Conservation (phyloP, 352 stramenopile species). For the Globisporangium splendens region DNA sequence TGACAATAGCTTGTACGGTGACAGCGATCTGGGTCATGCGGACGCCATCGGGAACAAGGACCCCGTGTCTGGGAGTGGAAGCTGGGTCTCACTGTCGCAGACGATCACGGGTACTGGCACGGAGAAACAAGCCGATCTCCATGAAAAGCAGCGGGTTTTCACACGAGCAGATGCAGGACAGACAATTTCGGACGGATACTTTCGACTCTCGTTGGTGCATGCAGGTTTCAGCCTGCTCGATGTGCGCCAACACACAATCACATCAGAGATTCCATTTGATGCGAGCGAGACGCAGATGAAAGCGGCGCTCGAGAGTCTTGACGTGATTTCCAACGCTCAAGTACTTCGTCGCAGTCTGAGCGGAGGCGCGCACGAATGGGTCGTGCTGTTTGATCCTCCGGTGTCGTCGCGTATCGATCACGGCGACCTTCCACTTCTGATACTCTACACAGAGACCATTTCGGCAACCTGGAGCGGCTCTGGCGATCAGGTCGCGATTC, state of each 20-base stretch:
- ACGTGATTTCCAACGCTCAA: conserved; percentile 53
- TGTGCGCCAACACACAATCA: conserved; percentile 38
- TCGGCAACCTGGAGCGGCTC: conserved; percentile 37
- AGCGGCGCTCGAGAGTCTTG: conserved; percentile 66
- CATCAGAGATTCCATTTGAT: conserved; percentile 68
- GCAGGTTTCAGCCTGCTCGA: conserved; percentile 33
- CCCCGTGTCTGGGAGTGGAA: conserved; percentile 29
- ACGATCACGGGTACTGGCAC: conserved; percentile 28
- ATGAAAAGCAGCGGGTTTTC: conserved; percentile 50
- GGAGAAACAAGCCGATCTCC: conserved; percentile 14
- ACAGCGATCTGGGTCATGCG: conserved; percentile 11
- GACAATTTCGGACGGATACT: conserved; percentile 48
- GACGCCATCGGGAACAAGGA: conserved; percentile 18
- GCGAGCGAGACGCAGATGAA: conserved; percentile 62
- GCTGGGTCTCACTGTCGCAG: conserved; percentile 32
- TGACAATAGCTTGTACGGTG: conserved; percentile 17
- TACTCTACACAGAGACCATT: conserved; percentile 50
- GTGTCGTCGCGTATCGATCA: conserved; percentile 10
- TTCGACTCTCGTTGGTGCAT: conserved; percentile 43
- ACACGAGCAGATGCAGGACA: conserved; percentile 44
- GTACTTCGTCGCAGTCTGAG: conserved; percentile 30
- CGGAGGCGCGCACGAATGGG: conserved; percentile 43
- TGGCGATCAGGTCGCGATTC: conserved; percentile 49
- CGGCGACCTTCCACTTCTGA: conserved; percentile 40
- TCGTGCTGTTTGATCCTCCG: conserved; percentile 46